A percentile compares a stretch with the other conserved stretches of the same genome.
Conservation (phyloP, 495 filamentous ascomycete genomes). For the Haplographium delicatum region DNA sequence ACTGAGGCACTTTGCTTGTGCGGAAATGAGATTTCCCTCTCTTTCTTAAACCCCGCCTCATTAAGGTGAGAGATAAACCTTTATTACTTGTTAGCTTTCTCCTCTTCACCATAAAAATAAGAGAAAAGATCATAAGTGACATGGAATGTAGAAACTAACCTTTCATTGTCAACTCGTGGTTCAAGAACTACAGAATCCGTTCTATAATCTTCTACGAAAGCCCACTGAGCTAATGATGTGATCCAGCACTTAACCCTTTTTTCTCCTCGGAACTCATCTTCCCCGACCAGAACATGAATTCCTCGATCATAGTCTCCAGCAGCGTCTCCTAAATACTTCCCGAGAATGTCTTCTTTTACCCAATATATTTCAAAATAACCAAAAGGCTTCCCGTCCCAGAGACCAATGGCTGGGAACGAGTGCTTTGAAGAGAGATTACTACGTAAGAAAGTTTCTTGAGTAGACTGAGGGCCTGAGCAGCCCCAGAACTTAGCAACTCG, state of each 20-base stretch:
- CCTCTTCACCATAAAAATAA: too few relatives aligned
- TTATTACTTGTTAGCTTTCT: not conserved
- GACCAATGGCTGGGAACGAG: conserved; percentile 85
- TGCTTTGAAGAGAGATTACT: conserved; percentile 59
- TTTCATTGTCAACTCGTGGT: conserved; percentile 85
- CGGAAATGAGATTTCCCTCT: conserved; percentile 81
- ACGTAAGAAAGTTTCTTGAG: conserved; percentile 65
- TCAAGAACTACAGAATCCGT: conserved; percentile 81
- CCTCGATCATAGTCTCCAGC: conserved; percentile 82
- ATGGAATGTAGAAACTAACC: conserved; percentile 51
- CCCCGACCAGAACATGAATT: conserved; percentile 82
- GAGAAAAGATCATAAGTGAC: too few relatives aligned
- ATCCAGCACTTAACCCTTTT: conserved; percentile 76
- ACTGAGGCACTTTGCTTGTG: conserved; percentile 91
- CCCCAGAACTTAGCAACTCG: conserved; percentile 83
- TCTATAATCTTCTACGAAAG: conserved; percentile 71
- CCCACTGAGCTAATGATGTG: conserved; percentile 78
- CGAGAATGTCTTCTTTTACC: conserved; percentile 88
- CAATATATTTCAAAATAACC: conserved; percentile 98
- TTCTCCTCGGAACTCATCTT: conserved; percentile 81
- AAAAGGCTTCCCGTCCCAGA: conserved; percentile 94
- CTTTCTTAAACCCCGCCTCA: conserved; percentile 76
- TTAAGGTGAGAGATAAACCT: conserved; percentile 78
- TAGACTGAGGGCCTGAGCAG: conserved; percentile 52
- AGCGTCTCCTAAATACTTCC: conserved; percentile 50